A percentile compares a stretch with the other conserved stretches of the same genome.
These are phyloP conservation scores for Myriosclerotinia curreyana DNA, from an alignment of 2,329 filamentous ascomycete genomes.

Conservation along the genomic window DNA sequence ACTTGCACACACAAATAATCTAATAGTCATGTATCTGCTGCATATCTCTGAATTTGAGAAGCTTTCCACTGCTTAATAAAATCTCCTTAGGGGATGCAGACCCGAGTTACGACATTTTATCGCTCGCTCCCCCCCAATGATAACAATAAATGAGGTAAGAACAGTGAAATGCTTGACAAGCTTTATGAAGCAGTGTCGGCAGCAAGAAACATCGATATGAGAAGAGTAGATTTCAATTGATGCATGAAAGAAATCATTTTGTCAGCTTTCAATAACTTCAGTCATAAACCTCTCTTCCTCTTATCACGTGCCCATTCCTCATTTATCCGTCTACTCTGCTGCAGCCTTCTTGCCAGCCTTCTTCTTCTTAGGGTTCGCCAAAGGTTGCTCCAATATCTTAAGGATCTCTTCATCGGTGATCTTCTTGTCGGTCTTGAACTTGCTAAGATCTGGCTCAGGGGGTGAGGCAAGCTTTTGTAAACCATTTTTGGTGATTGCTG, in stretches of 20 bases:
- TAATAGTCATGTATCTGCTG: slow-evolving; percentile 25
- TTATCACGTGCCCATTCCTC: slow-evolving; percentile 38
- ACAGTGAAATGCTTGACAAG: slow-evolving; percentile 17
- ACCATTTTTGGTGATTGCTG: slow-evolving; percentile 97
- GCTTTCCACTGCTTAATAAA: slow-evolving; percentile 27
- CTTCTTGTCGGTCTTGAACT: slow-evolving; percentile 95
- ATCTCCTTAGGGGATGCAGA: slow-evolving; percentile 14
- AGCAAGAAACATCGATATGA: slow-evolving; percentile 26
- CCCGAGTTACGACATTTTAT: slow-evolving; percentile 13
- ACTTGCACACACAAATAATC: slow-evolving; percentile 1
- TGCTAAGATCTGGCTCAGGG: slow-evolving; percentile 70
- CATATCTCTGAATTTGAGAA: slow-evolving; percentile 33
- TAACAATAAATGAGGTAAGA: slow-evolving; percentile 11
- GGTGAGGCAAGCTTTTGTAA: slow-evolving; percentile 80
- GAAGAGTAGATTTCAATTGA: slow-evolving; percentile 4
- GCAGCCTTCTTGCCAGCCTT: slow-evolving; percentile 44
- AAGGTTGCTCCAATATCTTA: slow-evolving; percentile 86
- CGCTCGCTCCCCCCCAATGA: neutral
- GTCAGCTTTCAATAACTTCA: slow-evolving; percentile 3
- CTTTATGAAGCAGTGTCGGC: slow-evolving; percentile 23
- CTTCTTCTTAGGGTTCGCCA: slow-evolving; percentile 71
- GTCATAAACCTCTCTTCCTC: slow-evolving; percentile 10
- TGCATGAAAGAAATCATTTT: slow-evolving; percentile 5
- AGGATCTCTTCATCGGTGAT: slow-evolving; percentile 94
- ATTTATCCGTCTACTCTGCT: slow-evolving; percentile 38